Conservation (phyloP, 768 basidiomycete species). For the Lenzites betulinus region DNA sequence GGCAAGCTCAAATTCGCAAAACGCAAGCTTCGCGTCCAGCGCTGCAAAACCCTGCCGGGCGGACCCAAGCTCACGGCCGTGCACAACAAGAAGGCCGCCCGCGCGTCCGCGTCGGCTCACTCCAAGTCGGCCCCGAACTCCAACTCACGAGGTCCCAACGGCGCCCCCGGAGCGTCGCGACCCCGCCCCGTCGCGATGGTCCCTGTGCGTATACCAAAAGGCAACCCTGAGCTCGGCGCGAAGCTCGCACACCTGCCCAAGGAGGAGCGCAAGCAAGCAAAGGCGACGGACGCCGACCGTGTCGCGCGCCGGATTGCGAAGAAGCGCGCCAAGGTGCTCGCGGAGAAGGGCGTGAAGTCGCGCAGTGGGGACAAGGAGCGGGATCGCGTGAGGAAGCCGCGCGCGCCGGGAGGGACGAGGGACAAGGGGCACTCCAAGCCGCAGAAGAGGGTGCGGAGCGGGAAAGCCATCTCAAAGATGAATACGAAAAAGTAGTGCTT, state of each 20-base stretch:
- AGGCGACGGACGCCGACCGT: constrained; percentile 78
- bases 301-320: constrained; percentile 85
- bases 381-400: constrained; percentile 49
- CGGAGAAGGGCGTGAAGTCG: constrained; percentile 39
- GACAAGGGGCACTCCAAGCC: constrained; percentile 29
- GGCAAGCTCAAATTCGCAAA: constrained; percentile 88
- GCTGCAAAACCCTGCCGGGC: constrained; percentile 78
- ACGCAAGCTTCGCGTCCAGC: constrained; percentile 87
- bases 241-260: constrained; percentile 78
- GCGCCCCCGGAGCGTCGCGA: background rate
- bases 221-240: constrained; percentile 80
- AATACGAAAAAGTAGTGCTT: constrained; percentile 63
- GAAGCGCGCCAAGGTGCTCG: constrained; percentile 75
- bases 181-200: constrained; percentile 7
- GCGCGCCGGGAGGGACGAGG: constrained; percentile 28
- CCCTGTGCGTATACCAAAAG: constrained; percentile 56
- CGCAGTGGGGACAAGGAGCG: constrained; percentile 29
- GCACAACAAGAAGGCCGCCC: constrained; percentile 24
- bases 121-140: background rate
- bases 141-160: background rate
- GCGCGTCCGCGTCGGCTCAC: constrained; percentile 24
- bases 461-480: constrained; percentile 52
- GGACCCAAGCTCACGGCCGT: constrained; percentile 30
- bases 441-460: constrained; percentile 54
- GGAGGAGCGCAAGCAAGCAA: constrained; percentile 82